Evolutionary conservation across 768 basidiomycete species (phyloP), one percentile per base, ranked within the genome.

Genomic region (Cystofilobasidium bisporidii): DNA sequence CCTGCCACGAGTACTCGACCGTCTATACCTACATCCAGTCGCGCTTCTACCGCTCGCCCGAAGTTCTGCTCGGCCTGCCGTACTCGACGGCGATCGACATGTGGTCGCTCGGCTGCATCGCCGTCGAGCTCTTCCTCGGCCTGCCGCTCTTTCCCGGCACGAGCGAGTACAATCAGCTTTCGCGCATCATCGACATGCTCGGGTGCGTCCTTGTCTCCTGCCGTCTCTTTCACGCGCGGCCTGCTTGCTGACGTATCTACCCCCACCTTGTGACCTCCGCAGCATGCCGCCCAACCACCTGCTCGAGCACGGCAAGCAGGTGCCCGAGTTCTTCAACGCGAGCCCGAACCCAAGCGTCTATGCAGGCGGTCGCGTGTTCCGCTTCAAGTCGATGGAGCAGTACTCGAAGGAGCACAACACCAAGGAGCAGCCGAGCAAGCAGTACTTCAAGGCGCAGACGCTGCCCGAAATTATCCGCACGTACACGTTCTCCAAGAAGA

Each of bases 1-100:
- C 96, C 22, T 99, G 96, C 76, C 93, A 97, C 76, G 96, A 98
- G 79, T 87, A 90, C 73, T 93, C 97, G 78, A 99, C 94, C n/a
- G 92, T 98, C 50, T 99, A 99, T 77, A 99, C 96, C 4, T 99
- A 99, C 79, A 98, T 99, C 76, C 96, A 99, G 75, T 97, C 93
- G 12, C 84, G 96, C 60, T 99, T 99, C 80, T 99, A 99, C 77
- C 88, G 96, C 53, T 94, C 91, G 2, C 96, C 96, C 17, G 96
- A 99, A 79, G 96, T 99, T 22, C 82, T 99, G 33, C 81, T 99
- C 30, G 92, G 92, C 18, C 86, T 97, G 76, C 86, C 92, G 17
- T 98, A 99, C 77, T 93, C 87, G 28, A 86, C 91, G 15, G 82
- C 90, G 15, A 98, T 99, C 78, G 96, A 99, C 77, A 97, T 99